Evolutionary conservation across 2,329 filamentous ascomycete species (phyloP).

Genomic region (Verticillium nubilum): DNA sequence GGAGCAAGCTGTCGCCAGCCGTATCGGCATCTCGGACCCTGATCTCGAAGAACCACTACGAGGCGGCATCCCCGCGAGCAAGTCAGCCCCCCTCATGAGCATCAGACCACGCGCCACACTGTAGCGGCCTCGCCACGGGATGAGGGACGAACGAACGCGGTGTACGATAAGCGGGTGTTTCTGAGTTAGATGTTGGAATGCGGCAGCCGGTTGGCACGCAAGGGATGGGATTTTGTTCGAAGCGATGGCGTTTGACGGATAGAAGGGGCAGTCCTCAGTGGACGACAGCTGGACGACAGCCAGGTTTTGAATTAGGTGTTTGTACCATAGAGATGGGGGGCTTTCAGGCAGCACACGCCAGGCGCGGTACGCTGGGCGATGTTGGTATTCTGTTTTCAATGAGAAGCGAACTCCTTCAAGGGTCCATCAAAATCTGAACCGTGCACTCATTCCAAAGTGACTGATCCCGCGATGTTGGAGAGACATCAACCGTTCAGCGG

Average conservation of each 20-base stretch:
- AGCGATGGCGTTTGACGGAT: neutral
- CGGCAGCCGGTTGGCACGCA: neutral
- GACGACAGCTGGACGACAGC: neutral
- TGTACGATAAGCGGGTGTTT: neutral
- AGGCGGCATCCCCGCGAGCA: neutral
- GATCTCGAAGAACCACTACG: neutral
- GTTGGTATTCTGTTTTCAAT: neutral
- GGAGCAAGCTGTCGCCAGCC: conserved; percentile 45
- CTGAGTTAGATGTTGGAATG: neutral
- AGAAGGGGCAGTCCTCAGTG: neutral
- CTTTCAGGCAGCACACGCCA: neutral
- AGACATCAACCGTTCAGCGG: neutral
- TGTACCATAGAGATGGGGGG: neutral
- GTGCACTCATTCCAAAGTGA: neutral
- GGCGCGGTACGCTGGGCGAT: neutral
- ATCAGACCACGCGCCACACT: neutral
- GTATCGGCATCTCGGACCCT: conserved; percentile 37
- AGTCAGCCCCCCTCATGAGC: neutral
- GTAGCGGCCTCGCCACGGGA: neutral
- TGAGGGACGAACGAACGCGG: neutral
- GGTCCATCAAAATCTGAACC: neutral
- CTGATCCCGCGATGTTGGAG: neutral
- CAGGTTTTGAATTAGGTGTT: neutral
- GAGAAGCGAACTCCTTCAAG: neutral
- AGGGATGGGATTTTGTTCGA: neutral